Base-by-base conservation (phyloP, 371 early-diverging fungal species). In the Coemansia sp. region DNA sequence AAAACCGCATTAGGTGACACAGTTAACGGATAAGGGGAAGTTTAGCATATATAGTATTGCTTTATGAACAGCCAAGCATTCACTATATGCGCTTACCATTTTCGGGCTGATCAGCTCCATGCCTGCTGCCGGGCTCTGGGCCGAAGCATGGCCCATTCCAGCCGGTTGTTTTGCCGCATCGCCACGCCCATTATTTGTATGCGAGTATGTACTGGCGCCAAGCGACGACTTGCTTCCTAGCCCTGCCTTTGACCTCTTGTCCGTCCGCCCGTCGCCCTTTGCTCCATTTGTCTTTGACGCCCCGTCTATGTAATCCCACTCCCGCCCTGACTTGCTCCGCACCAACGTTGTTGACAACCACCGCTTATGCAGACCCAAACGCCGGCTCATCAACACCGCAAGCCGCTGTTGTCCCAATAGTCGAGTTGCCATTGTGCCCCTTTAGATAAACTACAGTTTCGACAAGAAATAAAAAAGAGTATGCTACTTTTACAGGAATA, bases 301-400 rank as follows among this genome's bases (percentile, higher is more conserved):
- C 20, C 75, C 71, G 26, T 75, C 75, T 18, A 75, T 71, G n/a
- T 75, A 75, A 51, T 75, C 67, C 75, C 75, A 75, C 59, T 75
- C 73, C 11, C 73, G 75, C 1, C 75, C 75, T 9, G 75, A 51
- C 67, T 75, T 75, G 52, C 20, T 7, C 23, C 20, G 30, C 3
- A 30, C 39, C 0, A 48, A 20, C 0, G 65, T 56, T n/a, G 69
- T 48, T 5, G 69, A 61, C 28, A 73, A 16, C 12, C 21, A n/a
- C 6, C 23, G 58, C 40, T 0, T 4, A 5, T 25, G 58, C 23
- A 2, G 8, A 7, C 39, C 14, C 26, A 26, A 12, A 23, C 25
- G 4, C 2, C 25, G 44, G 18, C 44, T 40, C 18, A 11, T 20
- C 30, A 37, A 12, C 37, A 37, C 57, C 5, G 30, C 9, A 20